phyloP scores from a whole-genome alignment of 2,329 filamentous ascomycete genomes.

The Colletotrichum lupini region DNA sequence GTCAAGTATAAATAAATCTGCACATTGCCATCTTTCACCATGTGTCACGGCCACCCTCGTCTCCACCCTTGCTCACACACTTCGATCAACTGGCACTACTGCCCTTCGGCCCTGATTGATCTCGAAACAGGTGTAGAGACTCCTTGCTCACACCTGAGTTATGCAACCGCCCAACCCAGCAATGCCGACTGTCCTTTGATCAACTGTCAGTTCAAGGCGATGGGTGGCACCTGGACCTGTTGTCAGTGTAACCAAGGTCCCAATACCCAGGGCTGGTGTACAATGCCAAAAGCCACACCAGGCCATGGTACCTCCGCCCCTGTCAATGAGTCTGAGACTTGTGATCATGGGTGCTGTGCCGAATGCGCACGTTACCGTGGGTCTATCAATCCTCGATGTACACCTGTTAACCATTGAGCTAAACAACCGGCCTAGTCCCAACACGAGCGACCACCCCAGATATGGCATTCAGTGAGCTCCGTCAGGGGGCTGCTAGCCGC shows the following conservation, averaged over 20 bases:
- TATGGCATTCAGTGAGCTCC: constrained; percentile 49
- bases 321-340: constrained; percentile 52
- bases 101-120: constrained; percentile 60
- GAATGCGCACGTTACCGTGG: constrained; percentile 58
- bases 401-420: not conserved
- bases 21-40: constrained; percentile 41
- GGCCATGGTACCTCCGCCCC: constrained; percentile 44
- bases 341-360: constrained; percentile 65
- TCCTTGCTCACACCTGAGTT: constrained; percentile 60
- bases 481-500: constrained; percentile 49
- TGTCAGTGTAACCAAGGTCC: constrained; percentile 63
- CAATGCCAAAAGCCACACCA: constrained; percentile 46
- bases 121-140: constrained; percentile 60
- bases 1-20: too few relatives aligned
- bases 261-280: constrained; percentile 66
- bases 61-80: constrained; percentile 64
- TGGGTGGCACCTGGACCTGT: constrained; percentile 64
- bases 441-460: constrained; percentile 48
- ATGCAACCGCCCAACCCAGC: constrained; percentile 57
- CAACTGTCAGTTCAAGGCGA: constrained; percentile 62
- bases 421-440: constrained; percentile 41
- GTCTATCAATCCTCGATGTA: constrained; percentile 35
- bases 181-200: constrained; percentile 59
- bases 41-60: constrained; percentile 67
- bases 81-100: constrained; percentile 67